These are phyloP conservation scores for Cercis canadensis DNA, from an alignment of 306 rosid genomes.

Conservation along the genomic window DNA sequence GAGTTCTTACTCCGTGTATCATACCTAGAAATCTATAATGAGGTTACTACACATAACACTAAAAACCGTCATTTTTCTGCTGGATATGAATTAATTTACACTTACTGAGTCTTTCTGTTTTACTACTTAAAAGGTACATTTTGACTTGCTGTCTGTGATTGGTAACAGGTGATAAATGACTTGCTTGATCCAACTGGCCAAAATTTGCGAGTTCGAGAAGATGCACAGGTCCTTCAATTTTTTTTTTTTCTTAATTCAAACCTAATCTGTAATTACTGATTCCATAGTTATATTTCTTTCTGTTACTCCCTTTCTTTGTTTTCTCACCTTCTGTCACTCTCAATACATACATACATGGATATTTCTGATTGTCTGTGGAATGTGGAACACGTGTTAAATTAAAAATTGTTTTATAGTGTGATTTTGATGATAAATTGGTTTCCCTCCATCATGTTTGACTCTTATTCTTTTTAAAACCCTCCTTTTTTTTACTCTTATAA, in stretches of 20 bases:
- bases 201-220: conserved; percentile 98
- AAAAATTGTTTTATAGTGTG: conserved; percentile 14
- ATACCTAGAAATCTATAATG: conserved; percentile 95
- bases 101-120: conserved; percentile 9
- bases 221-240: conserved; percentile 78
- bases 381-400: not conserved
- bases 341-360: not conserved
- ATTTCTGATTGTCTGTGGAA: conserved; percentile 23
- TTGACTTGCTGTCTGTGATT: conserved; percentile 42
- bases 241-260: conserved; percentile 24
- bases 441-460: not conserved
- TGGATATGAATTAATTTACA: not conserved
- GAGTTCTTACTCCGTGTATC: conserved; percentile 98
- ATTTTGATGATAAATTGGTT: conserved; percentile 23
- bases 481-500: not conserved
- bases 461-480: not conserved
- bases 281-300: conserved; percentile 17
- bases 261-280: conserved; percentile 11
- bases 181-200: conserved; percentile 99
- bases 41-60: conserved; percentile 58
- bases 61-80: conserved; percentile 15
- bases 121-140: not conserved
- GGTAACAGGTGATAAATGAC: conserved; percentile 94
- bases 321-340: conserved; percentile 9
- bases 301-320: conserved; percentile 11